A percentile compares a stretch with the other conserved stretches of the same genome.
Conservation (phyloP, 805 yeast species). For the Huiozyma sinensis region DNA sequence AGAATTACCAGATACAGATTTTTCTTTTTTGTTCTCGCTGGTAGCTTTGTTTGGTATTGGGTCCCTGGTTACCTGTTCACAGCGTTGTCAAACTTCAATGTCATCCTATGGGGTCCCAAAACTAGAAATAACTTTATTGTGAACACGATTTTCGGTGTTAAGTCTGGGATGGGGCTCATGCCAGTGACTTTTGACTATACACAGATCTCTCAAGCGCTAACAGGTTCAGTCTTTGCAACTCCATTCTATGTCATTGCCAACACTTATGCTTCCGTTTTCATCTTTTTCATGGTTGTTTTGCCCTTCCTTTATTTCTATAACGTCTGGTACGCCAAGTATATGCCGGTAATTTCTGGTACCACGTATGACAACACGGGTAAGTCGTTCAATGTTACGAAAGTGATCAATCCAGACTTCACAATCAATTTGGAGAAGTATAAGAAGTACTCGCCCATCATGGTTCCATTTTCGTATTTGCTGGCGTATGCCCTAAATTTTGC, state of each 20-base stretch:
- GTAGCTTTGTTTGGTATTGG: constrained; percentile 51
- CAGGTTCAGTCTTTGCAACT: constrained; percentile 52
- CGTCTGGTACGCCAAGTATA: constrained; percentile 46
- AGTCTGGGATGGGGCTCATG: constrained; percentile 42
- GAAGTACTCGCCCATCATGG: constrained; percentile 46
- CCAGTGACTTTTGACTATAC: constrained; percentile 53
- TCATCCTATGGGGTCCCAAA: constrained; percentile 28
- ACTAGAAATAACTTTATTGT: constrained; percentile 41
- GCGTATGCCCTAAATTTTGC: constrained; percentile 53
- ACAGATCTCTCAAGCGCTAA: constrained; percentile 37
- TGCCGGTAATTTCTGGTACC: constrained; percentile 45
- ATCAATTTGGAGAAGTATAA: constrained; percentile 38
- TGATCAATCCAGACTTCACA: constrained; percentile 33
- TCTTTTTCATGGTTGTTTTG: constrained; percentile 39
- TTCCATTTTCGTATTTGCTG: constrained; percentile 47
- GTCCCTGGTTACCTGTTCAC: constrained; percentile 55
- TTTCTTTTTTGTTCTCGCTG: constrained; percentile 33
- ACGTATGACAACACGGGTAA: constrained; percentile 40
- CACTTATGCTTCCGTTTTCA: constrained; percentile 37
- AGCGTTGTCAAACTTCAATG: constrained; percentile 50
- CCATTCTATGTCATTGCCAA: constrained; percentile 34
- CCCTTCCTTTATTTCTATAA: constrained; percentile 44
- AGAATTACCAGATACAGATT: constrained; percentile 39
- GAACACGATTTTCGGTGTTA: constrained; percentile 53
- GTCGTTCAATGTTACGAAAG: constrained; percentile 37